Conservation (phyloP, 306 rosid species). For the Ziziphus jujuba region DNA sequence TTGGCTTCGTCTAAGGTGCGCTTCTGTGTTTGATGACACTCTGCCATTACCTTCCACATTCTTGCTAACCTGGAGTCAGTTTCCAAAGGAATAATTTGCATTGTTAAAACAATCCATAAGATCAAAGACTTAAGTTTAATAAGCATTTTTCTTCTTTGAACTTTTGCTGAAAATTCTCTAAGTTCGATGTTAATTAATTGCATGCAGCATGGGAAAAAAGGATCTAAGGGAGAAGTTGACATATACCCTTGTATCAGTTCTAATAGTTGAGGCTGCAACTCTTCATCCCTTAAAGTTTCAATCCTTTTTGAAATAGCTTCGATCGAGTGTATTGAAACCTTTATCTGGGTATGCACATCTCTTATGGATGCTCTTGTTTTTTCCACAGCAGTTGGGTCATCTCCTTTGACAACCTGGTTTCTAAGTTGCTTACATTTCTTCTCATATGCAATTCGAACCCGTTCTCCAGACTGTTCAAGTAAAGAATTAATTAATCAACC, state of each 20-base stretch:
- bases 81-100: too few relatives aligned
- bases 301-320: constrained; percentile 82
- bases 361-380: constrained; percentile 70
- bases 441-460: constrained; percentile 73
- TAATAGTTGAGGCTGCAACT: constrained; percentile 87
- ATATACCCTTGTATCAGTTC: constrained; percentile 70
- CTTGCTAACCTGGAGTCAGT: constrained; percentile 59
- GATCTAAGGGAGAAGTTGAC: neutral
- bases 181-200: too few relatives aligned
- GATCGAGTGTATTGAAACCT: constrained; percentile 86
- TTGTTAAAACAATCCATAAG: too few relatives aligned
- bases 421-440: constrained; percentile 67
- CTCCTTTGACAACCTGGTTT: constrained; percentile 76
- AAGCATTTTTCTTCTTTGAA: too few relatives aligned
- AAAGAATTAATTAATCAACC: constrained; percentile 23
- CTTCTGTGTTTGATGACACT: constrained; percentile 77
- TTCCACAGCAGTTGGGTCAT: constrained; percentile 59
- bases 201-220: neutral
- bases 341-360: constrained; percentile 82
- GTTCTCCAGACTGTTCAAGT: constrained; percentile 75
- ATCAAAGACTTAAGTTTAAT: too few relatives aligned
- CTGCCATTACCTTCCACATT: constrained; percentile 98
- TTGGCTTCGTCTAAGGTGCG: constrained; percentile 75
- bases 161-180: too few relatives aligned
- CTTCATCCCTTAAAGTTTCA: constrained; percentile 84